Base-by-base conservation (phyloP, 129 eudicot genomes). In the Flaveria trinervia region DNA sequence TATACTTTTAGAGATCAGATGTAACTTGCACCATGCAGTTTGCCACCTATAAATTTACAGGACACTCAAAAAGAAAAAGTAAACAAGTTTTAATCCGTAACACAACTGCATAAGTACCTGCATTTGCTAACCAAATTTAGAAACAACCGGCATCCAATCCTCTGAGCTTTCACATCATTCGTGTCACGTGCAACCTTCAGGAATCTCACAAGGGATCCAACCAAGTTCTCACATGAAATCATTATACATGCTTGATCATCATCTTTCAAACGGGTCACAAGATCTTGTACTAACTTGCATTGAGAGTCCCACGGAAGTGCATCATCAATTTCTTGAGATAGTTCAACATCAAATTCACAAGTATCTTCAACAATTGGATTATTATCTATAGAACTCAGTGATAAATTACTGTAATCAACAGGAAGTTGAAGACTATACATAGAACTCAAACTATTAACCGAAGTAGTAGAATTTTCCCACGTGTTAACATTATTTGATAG, bases 361-460 rank as follows among this genome's bases (percentile, higher is more conserved):
- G 74, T 72, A 59, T 44, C 75, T 12, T 50, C 78, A 66, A 36
- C 17, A 36, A 59, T 70, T 26, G n/a, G 75, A 77, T 87, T 88
- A 55, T 59, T 76, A 22, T 90, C 87, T 50, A 83, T 73, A 56
- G 92, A 88, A 65, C 88, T 85, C 26, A 90, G 45, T 8, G 92
- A 93, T 9, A 89, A 11, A 68, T 72, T 83, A 77, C 97, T 94
- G 61, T 70, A 85, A 83, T 94, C 96, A 45, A 82, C 74, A 0
- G 88, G 93, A 69, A 94, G 88, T 74, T 79, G 80, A 65, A 94
- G 76, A 78, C 80, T 88, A 28, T 77, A 79, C 91, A 94, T 74
- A 12, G 93, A 93, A 54, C 86, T 81, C 78, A 85, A 70, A 84
- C 98, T 93, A 74, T 79, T 84, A 70, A 93, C 73, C 39, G 98